Evolutionary conservation across 345 rosid genomes (phyloP).

Genomic region (Salix dunnii): DNA sequence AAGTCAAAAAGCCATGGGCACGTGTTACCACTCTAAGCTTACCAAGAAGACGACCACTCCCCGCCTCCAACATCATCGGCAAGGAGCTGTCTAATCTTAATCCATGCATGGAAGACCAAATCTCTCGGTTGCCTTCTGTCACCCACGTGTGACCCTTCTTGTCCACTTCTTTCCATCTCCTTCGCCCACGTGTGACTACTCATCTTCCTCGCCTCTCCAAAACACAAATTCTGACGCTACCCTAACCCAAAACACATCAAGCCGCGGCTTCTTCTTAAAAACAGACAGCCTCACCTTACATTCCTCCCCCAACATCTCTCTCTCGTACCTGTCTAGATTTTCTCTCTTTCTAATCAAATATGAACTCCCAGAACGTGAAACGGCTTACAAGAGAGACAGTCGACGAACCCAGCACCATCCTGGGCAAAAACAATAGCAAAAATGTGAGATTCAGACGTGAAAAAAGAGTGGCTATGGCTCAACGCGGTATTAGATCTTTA

Average conservation of each 20-base stretch:
- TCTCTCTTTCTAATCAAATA: constrained; percentile 7
- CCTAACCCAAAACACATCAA: not conserved
- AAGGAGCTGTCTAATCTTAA: not conserved
- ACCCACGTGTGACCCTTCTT: constrained; percentile 23
- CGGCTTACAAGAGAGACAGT: constrained; percentile 40
- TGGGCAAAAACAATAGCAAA: constrained; percentile 10
- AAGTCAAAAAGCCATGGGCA: no score
- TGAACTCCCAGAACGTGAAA: constrained; percentile 61
- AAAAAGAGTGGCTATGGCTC: constrained; percentile 57
- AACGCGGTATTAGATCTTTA: constrained; percentile 63
- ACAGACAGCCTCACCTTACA: constrained; percentile 4
- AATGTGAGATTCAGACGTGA: constrained; percentile 22
- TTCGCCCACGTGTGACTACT: constrained; percentile 38
- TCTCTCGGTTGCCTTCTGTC: not conserved
- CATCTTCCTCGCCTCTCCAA: constrained; percentile 6
- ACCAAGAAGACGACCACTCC: not conserved
- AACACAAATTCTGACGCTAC: not conserved
- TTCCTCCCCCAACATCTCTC: constrained; percentile 10
- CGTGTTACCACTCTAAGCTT: not conserved
- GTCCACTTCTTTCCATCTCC: constrained; percentile 17
- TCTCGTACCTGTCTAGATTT: not conserved
- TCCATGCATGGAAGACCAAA: not conserved
- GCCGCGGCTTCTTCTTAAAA: constrained; percentile 4
- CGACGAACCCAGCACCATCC: constrained; percentile 11
- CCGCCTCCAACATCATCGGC: not conserved